Evolutionary conservation across 345 rosid genomes (phyloP).

Genomic region (Rubroshorea leprosula): DNA sequence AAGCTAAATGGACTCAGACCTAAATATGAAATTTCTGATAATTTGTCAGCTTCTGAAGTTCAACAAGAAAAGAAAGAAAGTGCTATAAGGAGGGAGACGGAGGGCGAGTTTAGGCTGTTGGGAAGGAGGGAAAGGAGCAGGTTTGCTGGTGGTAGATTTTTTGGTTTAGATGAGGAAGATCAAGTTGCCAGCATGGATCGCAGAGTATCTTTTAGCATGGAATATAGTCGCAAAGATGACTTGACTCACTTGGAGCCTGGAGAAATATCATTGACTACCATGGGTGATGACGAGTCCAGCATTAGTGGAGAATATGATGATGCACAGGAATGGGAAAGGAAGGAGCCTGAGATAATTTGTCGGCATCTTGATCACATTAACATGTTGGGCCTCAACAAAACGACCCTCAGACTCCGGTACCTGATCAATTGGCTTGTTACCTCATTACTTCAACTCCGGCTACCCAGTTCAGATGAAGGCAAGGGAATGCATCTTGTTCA

Average conservation of each 20-base stretch:
- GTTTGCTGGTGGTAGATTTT: constrained; percentile 40
- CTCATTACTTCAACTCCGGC: constrained; percentile 68
- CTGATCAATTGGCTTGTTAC: constrained; percentile 83
- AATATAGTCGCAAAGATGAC: constrained; percentile 32
- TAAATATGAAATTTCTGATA: constrained; percentile 14
- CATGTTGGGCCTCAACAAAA: constrained; percentile 72
- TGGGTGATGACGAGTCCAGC: constrained; percentile 43
- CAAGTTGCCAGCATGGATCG: constrained; percentile 35
- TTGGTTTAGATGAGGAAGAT: constrained; percentile 41
- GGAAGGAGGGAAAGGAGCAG: constrained; percentile 52
- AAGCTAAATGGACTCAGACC: constrained; percentile 27
- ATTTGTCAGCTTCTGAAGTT: constrained; percentile 26
- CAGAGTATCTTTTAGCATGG: constrained; percentile 42
- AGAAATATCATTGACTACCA: constrained; percentile 48
- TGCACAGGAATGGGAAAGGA: constrained; percentile 60
- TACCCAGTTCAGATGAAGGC: constrained; percentile 39
- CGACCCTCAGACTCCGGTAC: constrained; percentile 63
- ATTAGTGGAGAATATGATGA: constrained; percentile 52
- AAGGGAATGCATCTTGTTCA: constrained; percentile 44
- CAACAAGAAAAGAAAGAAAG: constrained; percentile 38
- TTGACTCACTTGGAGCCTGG: constrained; percentile 41
- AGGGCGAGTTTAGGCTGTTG: constrained; percentile 59
- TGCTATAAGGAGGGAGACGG: constrained; percentile 65
- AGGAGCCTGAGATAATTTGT: constrained; percentile 73
- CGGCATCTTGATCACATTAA: constrained; percentile 73